A percentile compares a stretch with the other conserved stretches of the same genome.
Evolutionary conservation across 257 asterid genomes (phyloP).

Genomic region (Capsicum chinense): DNA sequence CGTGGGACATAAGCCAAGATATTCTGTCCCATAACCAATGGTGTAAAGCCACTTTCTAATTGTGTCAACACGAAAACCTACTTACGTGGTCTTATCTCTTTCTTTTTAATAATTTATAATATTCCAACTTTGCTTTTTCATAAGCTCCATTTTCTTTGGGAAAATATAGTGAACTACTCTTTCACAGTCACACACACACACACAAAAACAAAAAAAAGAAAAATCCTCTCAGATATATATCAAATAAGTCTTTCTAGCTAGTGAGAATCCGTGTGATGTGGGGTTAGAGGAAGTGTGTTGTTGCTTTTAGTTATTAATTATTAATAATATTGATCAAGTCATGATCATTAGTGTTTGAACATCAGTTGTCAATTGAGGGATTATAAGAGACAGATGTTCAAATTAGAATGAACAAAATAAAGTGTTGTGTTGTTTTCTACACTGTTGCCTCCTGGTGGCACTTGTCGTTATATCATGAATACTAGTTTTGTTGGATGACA

Average conservation of each 20-base stretch:
- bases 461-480: neutral
- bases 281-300: neutral
- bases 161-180: neutral
- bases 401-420: neutral
- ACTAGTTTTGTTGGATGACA: constrained; percentile 2
- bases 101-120: neutral
- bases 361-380: neutral
- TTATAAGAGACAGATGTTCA: neutral
- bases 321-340: neutral
- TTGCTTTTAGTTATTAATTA: constrained; percentile 1
- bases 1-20: constrained; percentile 44
- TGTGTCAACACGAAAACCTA: constrained; percentile 22
- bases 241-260: neutral
- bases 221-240: too few relatives aligned
- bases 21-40: constrained; percentile 42
- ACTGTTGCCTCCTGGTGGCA: neutral
- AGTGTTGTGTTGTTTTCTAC: neutral
- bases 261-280: neutral
- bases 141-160: constrained; percentile 19
- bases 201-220: too few relatives aligned
- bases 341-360: neutral
- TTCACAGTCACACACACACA: too few relatives aligned
- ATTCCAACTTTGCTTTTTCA: neutral
- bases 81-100: constrained; percentile 34
- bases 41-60: constrained; percentile 30